A percentile compares a stretch with the other conserved stretches of the same genome.
Evolutionary conservation across 805 yeast species (phyloP).

Genomic region (Monosporozyma unispora): DNA sequence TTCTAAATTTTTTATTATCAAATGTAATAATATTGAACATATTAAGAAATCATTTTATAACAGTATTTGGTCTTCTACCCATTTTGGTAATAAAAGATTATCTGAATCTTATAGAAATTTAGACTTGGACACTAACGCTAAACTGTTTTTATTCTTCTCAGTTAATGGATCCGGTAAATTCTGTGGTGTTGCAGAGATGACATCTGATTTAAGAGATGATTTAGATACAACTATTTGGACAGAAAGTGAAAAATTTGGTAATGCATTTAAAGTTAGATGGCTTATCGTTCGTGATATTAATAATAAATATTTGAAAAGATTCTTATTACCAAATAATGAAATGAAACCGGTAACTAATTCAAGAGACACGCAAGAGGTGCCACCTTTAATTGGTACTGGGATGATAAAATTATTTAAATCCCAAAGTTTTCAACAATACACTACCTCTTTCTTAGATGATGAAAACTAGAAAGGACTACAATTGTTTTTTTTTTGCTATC

Average conservation of each 20-base stretch:
- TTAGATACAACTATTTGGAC: slow-evolving; percentile 37
- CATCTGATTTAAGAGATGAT: slow-evolving; percentile 21
- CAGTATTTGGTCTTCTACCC: slow-evolving; percentile 53
- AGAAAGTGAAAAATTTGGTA: slow-evolving; percentile 37
- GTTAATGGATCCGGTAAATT: slow-evolving; percentile 51
- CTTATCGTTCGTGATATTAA: slow-evolving; percentile 41
- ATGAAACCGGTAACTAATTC: slow-evolving; percentile 47
- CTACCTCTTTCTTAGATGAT: slow-evolving; percentile 18
- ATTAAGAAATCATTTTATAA: slow-evolving; percentile 41
- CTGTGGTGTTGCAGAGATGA: slow-evolving; percentile 53
- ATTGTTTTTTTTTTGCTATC: not conserved
- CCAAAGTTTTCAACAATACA: slow-evolving; percentile 5
- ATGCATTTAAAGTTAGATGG: slow-evolving; percentile 49
- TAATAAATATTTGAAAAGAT: slow-evolving; percentile 38
- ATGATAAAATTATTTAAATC: slow-evolving; percentile 38
- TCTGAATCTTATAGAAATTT: slow-evolving; percentile 33
- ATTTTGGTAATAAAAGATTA: slow-evolving; percentile 45
- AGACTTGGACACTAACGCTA: slow-evolving; percentile 14
- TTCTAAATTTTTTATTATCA: slow-evolving; percentile 43
- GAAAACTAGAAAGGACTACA: slow-evolving; percentile 1
- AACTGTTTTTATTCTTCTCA: slow-evolving; percentile 45
- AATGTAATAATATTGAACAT: slow-evolving; percentile 42
- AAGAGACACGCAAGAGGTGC: slow-evolving; percentile 53
- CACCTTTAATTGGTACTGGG: slow-evolving; percentile 38
- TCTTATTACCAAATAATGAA: slow-evolving; percentile 39